phyloP scores from a whole-genome alignment of 148 eudicot genomes.

The Persicaria maculosa region DNA sequence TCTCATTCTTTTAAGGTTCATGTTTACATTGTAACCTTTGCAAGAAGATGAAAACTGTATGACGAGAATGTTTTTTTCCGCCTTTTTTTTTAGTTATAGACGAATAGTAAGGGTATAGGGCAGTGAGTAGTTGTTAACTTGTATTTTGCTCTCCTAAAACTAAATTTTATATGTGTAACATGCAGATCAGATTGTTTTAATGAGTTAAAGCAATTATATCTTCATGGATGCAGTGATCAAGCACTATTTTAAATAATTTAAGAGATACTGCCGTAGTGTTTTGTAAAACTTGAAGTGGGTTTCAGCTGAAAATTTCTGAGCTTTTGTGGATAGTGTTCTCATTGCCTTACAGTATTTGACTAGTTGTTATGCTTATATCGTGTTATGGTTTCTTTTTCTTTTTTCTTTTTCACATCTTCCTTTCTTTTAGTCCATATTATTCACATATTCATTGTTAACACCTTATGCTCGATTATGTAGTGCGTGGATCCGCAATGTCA shows the following conservation, averaged over 20 bases:
- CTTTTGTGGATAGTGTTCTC: neutral
- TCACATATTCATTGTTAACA: neutral
- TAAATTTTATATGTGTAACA: neutral
- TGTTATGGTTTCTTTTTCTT: neutral
- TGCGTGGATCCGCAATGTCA: slow-evolving; percentile 60
- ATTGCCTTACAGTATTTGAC: neutral
- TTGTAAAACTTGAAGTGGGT: neutral
- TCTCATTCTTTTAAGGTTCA: neutral
- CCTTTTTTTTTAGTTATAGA: neutral
- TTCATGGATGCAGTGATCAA: neutral
- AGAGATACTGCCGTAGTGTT: neutral
- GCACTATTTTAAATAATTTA: neutral
- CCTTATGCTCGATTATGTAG: slow-evolving; percentile 31
- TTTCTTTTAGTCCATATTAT: neutral
- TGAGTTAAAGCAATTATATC: neutral
- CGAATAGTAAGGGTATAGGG: neutral
- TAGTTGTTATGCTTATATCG: neutral
- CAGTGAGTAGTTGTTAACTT: neutral
- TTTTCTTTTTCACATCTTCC: neutral
- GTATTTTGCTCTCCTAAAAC: neutral
- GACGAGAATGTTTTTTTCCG: neutral
- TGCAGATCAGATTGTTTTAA: neutral
- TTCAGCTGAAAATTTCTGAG: neutral
- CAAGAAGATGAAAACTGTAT: neutral
- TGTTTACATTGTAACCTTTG: neutral